These are phyloP conservation scores for Vaccinium corymbosum DNA, from an alignment of 148 eudicot species.

Conservation along the genomic window DNA sequence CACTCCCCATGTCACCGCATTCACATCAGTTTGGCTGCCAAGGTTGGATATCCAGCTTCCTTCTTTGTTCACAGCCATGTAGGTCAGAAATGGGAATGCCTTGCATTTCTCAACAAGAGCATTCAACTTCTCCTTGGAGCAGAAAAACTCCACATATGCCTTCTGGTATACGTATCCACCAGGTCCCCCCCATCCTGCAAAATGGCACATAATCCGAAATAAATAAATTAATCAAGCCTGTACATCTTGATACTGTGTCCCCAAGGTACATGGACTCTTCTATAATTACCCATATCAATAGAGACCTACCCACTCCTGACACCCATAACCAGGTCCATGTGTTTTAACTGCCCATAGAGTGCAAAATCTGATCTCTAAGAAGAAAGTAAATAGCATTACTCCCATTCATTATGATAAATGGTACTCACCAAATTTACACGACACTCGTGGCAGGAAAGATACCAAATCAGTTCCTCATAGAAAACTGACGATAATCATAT, in stretches of 20 bases:
- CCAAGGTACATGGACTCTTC: not conserved
- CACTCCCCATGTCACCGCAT: slow-evolving; percentile 94
- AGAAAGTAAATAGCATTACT: not conserved
- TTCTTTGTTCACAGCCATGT: slow-evolving; percentile 77
- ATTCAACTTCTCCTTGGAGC: slow-evolving; percentile 70
- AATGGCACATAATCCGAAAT: not conserved
- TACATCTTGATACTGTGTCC: not conserved
- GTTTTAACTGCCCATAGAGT: not conserved
- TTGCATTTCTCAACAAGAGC: slow-evolving; percentile 72
- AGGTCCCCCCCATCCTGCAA: slow-evolving; percentile 89
- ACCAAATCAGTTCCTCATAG: not conserved
- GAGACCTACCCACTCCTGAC: not conserved
- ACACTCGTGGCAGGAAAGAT: not conserved
- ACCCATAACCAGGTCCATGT: not conserved
- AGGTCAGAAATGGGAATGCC: slow-evolving; percentile 51
- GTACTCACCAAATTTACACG: not conserved
- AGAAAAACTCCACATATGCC: slow-evolving; percentile 86
- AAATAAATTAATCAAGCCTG: not conserved
- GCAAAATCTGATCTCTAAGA: not conserved
- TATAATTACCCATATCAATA: not conserved
- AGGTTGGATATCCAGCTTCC: slow-evolving; percentile 67
- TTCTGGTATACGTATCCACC: slow-evolving; percentile 94
- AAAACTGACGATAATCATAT: not conserved
- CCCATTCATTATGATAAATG: not conserved
- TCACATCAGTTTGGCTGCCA: slow-evolving; percentile 44